These are phyloP conservation scores for Fusarium penzigii DNA, from an alignment of 2,329 filamentous ascomycete genomes.

Conservation along the genomic window DNA sequence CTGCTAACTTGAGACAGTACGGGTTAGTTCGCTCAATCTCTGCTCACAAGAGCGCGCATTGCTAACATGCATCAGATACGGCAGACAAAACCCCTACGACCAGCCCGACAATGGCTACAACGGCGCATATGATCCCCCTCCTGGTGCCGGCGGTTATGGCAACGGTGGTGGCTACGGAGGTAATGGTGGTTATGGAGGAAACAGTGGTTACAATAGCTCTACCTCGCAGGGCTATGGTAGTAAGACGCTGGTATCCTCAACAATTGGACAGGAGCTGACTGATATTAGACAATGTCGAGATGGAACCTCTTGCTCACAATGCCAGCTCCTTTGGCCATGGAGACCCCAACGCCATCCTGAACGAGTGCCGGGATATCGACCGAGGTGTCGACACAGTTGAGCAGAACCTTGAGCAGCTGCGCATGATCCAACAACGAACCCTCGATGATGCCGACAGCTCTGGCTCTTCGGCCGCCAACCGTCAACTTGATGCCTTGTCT, in stretches of 20 bases:
- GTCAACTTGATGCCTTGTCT: slow-evolving; percentile 71
- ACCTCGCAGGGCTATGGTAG: slow-evolving; percentile 22
- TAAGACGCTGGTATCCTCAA: slow-evolving; percentile 18
- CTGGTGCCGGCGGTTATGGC: slow-evolving; percentile 35
- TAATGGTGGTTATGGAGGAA: slow-evolving; percentile 29
- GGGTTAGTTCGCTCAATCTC: slow-evolving; percentile 45
- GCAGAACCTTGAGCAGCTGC: slow-evolving; percentile 69
- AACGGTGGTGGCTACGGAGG: slow-evolving; percentile 12
- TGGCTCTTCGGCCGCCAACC: slow-evolving; percentile 63
- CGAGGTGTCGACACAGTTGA: slow-evolving; percentile 75
- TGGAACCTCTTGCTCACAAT: slow-evolving; percentile 64
- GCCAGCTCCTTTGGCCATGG: slow-evolving; percentile 46
- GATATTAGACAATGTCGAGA: slow-evolving; percentile 60
- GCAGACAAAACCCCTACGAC: slow-evolving; percentile 60
- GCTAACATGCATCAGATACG: slow-evolving; percentile 52
- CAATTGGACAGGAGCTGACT: slow-evolving; percentile 7
- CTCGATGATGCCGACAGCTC: slow-evolving; percentile 76
- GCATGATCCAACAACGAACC: slow-evolving; percentile 68
- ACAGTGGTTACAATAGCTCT: slow-evolving; percentile 21
- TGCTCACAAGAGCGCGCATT: slow-evolving; percentile 4
- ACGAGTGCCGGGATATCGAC: slow-evolving; percentile 82
- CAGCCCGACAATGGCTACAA: slow-evolving; percentile 44
- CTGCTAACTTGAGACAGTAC: slow-evolving; percentile 48
- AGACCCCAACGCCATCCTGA: slow-evolving; percentile 77
- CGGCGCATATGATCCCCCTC: slow-evolving; percentile 9